Evolutionary conservation across 495 filamentous ascomycete species (phyloP), one percentile per base, ranked within the genome.

Genomic region (Durotheca rogersii): DNA sequence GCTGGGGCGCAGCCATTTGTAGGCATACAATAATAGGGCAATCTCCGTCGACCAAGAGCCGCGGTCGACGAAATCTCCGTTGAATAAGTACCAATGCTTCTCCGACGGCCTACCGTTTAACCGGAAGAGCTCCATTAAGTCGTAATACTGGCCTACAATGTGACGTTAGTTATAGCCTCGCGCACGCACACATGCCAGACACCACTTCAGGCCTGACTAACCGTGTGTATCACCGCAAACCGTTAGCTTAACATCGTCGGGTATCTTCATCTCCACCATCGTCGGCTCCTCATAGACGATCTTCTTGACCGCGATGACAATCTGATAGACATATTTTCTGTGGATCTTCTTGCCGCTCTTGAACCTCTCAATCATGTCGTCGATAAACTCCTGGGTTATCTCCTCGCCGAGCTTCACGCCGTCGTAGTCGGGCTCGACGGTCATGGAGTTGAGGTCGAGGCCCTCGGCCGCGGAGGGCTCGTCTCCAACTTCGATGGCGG

Each of bases 191-290:
- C 6, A 9, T 35, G 6, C 23, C 17, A 33, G 30, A 33, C 35
- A 23, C n/a, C n/a, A n/a, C n/a, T n/a, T n/a, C n/a, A n/a, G n/a
- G n/a, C n/a, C n/a, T n/a, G 31, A 71, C 78, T 53, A 63, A 85
- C 90, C 93, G 71, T 99, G 93, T 4, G 93, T 99, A 67, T 99
- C 93, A 66, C 93, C 93, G 64, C 93, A 99, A 27, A 99, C 90
- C 1, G 93, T 99, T 63, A 99, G 72, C 59, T 83, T 79, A 32
- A 84, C 81, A 41, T 82, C 90, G 31, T 86, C 68, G 9, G 81
- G 78, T 38, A 99, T 82, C 18, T 86, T 86, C 68, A 91, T 81
- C 75, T 99, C 93, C 17, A 95, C 90, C 93, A 99, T 96, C 1
- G 93, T 99, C 18, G 93, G 81, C 74, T 97, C 93, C 32, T 86